These are phyloP conservation scores for Pharnaceum exiguum DNA, from an alignment of 148 eudicot species.

Conservation along the genomic window DNA sequence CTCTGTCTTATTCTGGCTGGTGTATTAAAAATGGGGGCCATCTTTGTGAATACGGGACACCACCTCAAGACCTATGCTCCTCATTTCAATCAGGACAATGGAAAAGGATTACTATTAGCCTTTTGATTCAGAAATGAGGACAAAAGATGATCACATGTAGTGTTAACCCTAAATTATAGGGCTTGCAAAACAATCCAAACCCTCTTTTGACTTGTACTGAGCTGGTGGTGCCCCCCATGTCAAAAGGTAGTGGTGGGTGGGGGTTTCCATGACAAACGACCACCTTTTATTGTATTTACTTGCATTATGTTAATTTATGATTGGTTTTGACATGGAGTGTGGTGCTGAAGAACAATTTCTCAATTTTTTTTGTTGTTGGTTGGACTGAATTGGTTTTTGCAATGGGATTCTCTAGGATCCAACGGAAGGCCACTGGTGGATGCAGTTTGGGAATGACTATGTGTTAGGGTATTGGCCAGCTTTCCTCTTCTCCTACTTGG, in stretches of 20 bases:
- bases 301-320: conserved; percentile 1
- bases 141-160: conserved; percentile 43
- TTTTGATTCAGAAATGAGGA: conserved; percentile 30
- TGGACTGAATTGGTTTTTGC: not conserved
- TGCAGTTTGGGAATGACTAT: conserved; percentile 82
- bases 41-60: conserved; percentile 1
- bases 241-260: conserved; percentile 24
- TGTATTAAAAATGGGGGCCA: conserved; percentile 6
- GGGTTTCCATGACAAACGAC: conserved; percentile 7
- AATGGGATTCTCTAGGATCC: conserved; percentile 68
- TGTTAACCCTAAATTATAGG: conserved; percentile 11
- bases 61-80: not conserved
- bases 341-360: not conserved
- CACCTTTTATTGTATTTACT: conserved; percentile 15
- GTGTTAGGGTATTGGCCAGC: conserved; percentile 96
- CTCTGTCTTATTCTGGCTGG: not conserved
- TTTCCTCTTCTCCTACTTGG: conserved; percentile 86
- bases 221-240: conserved; percentile 16
- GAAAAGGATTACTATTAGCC: conserved; percentile 17
- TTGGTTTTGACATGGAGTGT: conserved; percentile 1
- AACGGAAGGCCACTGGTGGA: conserved; percentile 97
- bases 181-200: conserved; percentile 24
- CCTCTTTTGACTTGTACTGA: conserved; percentile 20
- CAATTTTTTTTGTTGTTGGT: not conserved
- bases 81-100: conserved; percentile 26